Evolutionary conservation across 148 eudicot genomes (phyloP), one percentile per base, ranked within the genome.

Genomic region (Rhododendron williamsianum): DNA sequence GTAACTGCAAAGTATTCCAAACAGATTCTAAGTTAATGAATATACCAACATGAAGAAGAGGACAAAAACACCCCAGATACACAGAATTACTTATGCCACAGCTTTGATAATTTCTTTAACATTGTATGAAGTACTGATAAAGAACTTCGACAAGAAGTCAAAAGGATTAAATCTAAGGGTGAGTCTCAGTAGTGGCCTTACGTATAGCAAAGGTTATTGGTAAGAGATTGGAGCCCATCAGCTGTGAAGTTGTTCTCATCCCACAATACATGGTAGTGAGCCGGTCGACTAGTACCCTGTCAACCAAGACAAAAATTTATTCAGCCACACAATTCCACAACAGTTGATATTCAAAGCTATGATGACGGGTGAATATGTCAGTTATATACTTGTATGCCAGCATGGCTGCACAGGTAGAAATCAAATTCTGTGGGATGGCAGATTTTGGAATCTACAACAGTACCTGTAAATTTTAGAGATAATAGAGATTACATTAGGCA

Each of bases 361-460:
- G 52, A 33, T n/a, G 33, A 15, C 10, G 8, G 21, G 33, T 51
- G 58, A 51, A 51, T 49, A 35, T 85, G 83, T 38, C 23, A 56
- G 45, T 49, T 82, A 82, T 5, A 4, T 84, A 95, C 99, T 94
- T 97, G 92, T 74, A 97, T 93, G 69, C 99, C 99, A 77, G 99
- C 97, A 91, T 97, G 99, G 67, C 99, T 97, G 89, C 99, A 97
- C 23, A 97, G 90, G 80, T 94, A 97, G 88, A 97, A 97, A 86
- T 97, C 99, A 83, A 97, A 97, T 79, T 97, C 99, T 12, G 98
- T 95, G 6, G 99, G 99, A 78, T 97, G 99, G 88, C 98, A 97
- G 43, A 97, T 97, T 87, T 92, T 93, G 1, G 98, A 93, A 87
- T 97, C 99, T 4, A 97, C 95, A 71, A 97, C 98, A 27, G 99